Conservation (phyloP, 75 land plant genomes). For the Selaginella moellendorffii region DNA sequence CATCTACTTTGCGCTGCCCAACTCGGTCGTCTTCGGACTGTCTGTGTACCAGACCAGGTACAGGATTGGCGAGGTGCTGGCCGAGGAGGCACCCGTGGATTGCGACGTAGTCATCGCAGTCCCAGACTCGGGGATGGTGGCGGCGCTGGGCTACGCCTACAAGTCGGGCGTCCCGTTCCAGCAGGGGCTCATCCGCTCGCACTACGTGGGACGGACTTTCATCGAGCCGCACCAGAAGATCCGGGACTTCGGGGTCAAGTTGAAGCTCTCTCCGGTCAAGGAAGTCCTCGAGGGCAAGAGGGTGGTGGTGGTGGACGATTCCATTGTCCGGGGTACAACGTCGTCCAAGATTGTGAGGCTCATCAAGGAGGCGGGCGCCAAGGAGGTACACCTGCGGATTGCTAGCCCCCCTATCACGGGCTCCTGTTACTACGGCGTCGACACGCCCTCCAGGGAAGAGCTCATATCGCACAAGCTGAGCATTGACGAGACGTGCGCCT, state of each 20-base stretch:
- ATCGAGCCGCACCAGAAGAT: constrained; percentile 90
- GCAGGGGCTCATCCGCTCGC: constrained; percentile 80
- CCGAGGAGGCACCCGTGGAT: constrained; percentile 59
- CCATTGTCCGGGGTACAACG: constrained; percentile 94
- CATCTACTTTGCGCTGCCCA: constrained; percentile 74
- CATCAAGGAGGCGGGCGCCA: constrained; percentile 74
- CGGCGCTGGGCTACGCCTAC: constrained; percentile 71
- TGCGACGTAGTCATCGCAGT: constrained; percentile 97
- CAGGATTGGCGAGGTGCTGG: constrained; percentile 53
- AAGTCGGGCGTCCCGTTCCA: constrained; percentile 59
- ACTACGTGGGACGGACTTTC: constrained; percentile 90
- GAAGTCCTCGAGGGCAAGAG: constrained; percentile 74
- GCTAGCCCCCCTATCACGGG: constrained; percentile 89
- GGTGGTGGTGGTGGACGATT: constrained; percentile 92
- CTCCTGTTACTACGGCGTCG: constrained; percentile 94
- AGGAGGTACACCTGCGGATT: constrained; percentile 90
- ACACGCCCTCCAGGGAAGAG: constrained; percentile 70
- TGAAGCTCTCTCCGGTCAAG: constrained; percentile 73
- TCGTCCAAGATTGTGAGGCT: constrained; percentile 80
- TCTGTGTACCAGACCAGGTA: constrained; percentile 65
- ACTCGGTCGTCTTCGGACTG: constrained; percentile 69
- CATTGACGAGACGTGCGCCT: constrained; percentile 61
- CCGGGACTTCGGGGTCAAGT: constrained; percentile 79
- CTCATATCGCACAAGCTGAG: constrained; percentile 68
- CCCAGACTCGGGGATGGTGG: constrained; percentile 89